phyloP scores from a whole-genome alignment of 2,329 filamentous ascomycete genomes.

The Fusarium sp. region DNA sequence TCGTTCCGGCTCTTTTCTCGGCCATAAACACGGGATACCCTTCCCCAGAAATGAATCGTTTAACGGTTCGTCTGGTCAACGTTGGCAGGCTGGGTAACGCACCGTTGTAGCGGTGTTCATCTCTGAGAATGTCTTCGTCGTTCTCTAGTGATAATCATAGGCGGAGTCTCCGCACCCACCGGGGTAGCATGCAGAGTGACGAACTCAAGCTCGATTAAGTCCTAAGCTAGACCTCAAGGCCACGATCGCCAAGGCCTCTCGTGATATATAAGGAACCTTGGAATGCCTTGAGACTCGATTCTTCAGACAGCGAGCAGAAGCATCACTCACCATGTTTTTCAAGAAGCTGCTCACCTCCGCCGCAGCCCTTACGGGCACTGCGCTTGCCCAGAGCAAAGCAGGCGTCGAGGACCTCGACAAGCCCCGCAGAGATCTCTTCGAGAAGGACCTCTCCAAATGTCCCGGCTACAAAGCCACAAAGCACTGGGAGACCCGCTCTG shows the following conservation, averaged over 20 bases:
- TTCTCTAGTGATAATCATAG: neutral
- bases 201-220: neutral
- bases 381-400: constrained; percentile 37
- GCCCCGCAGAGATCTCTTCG: constrained; percentile 37
- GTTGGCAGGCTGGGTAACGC: neutral
- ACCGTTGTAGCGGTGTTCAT: neutral
- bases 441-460: constrained; percentile 57
- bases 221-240: neutral
- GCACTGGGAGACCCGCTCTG: constrained; percentile 63
- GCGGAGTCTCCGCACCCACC: constrained; percentile 34
- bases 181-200: constrained; percentile 13
- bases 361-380: constrained; percentile 27
- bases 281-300: neutral
- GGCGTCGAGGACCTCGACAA: constrained; percentile 34
- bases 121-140: neutral
- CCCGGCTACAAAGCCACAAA: constrained; percentile 77
- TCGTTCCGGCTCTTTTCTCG: constrained; percentile 38
- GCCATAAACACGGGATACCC: constrained; percentile 6
- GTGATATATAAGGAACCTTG: constrained; percentile 27
- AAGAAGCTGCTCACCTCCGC: constrained; percentile 34
- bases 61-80: neutral
- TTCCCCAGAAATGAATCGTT: neutral
- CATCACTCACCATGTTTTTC: constrained; percentile 28
- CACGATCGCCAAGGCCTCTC: constrained; percentile 2
- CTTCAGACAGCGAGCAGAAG: constrained; percentile 11